These are phyloP conservation scores for Thelephora ganbajun DNA, from an alignment of 768 basidiomycete genomes.

Conservation along the genomic window DNA sequence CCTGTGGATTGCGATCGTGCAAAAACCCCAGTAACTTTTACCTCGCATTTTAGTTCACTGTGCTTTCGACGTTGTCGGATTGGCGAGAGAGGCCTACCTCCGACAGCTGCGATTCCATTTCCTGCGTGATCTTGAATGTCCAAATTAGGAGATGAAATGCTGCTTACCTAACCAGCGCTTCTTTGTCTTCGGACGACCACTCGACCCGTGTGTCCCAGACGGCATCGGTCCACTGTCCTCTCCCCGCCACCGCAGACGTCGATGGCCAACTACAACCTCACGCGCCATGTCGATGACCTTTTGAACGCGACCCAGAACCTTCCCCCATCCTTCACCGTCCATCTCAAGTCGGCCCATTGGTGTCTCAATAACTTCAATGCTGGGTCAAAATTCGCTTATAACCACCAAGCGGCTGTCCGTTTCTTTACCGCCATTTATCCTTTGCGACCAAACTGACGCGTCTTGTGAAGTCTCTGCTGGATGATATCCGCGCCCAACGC, in stretches of 20 bases:
- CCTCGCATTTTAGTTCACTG: background rate
- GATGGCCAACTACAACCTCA: conserved; percentile 67
- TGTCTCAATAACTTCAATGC: conserved; percentile 41
- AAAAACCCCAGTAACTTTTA: conserved; percentile 70
- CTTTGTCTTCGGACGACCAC: too few species aligned
- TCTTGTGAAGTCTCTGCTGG: conserved; percentile 48
- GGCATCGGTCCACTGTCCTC: too few species aligned
- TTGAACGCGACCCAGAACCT: conserved; percentile 39
- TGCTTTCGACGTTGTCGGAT: background rate
- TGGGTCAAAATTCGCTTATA: conserved; percentile 71
- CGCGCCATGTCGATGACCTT: conserved; percentile 48
- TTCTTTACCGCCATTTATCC: background rate
- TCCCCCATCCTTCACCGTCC: conserved; percentile 66
- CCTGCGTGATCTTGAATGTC: conserved; percentile 10
- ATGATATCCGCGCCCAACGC: conserved; percentile 69
- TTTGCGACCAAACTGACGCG: conserved; percentile 2
- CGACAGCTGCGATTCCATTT: conserved; percentile 24
- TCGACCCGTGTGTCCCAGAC: background rate
- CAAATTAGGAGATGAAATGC: conserved; percentile 7
- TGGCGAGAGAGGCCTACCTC: conserved; percentile 18
- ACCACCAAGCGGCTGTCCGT: conserved; percentile 54
- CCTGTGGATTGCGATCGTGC: conserved; percentile 76
- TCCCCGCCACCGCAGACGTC: conserved; percentile 4
- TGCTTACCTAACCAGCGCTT: background rate
- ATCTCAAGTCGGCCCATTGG: conserved; percentile 73